phyloP scores from a whole-genome alignment of 805 yeast genomes.

The Saccharomycopsis schoenii region DNA sequence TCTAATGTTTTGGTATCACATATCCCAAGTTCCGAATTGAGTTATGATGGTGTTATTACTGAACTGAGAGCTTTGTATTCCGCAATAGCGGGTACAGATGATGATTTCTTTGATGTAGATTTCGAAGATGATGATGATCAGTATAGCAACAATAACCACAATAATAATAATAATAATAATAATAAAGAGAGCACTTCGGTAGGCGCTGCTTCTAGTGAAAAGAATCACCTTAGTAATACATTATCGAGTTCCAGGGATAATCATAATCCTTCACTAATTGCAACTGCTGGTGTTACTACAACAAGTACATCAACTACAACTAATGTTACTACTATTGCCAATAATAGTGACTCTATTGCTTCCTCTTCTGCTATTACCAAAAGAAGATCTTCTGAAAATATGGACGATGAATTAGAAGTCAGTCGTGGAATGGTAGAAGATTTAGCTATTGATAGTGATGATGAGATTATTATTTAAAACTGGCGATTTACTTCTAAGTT shows the following conservation, averaged over 20 bases:
- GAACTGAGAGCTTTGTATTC: slow-evolving; percentile 70
- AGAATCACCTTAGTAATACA: not conserved
- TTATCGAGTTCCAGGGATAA: not conserved
- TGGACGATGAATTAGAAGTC: slow-evolving; percentile 12
- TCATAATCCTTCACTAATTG: not conserved
- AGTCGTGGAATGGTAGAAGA: slow-evolving; percentile 17
- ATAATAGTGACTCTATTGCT: not conserved
- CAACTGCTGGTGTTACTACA: not conserved
- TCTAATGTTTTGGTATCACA: slow-evolving; percentile 30
- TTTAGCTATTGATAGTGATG: slow-evolving; percentile 17
- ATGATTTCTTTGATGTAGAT: slow-evolving; percentile 92
- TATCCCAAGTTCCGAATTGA: slow-evolving; percentile 76
- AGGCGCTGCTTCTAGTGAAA: not conserved
- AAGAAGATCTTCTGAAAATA: not conserved
- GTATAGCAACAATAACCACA: slow-evolving; percentile 28
- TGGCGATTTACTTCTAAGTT: not conserved
- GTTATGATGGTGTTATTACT: slow-evolving; percentile 84
- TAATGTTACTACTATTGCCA: not conserved
- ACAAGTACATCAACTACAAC: not conserved
- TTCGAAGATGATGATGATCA: slow-evolving; percentile 85
- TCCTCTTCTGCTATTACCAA: not conserved
- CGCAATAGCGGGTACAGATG: slow-evolving; percentile 82
- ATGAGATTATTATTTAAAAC: slow-evolving; percentile 12
- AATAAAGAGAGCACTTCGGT: not conserved
- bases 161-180: slow-evolving; percentile 3